Evolutionary conservation across 495 filamentous ascomycete genomes (phyloP), one percentile per base, ranked within the genome.

Genomic region (Aspergillus cavernicola): DNA sequence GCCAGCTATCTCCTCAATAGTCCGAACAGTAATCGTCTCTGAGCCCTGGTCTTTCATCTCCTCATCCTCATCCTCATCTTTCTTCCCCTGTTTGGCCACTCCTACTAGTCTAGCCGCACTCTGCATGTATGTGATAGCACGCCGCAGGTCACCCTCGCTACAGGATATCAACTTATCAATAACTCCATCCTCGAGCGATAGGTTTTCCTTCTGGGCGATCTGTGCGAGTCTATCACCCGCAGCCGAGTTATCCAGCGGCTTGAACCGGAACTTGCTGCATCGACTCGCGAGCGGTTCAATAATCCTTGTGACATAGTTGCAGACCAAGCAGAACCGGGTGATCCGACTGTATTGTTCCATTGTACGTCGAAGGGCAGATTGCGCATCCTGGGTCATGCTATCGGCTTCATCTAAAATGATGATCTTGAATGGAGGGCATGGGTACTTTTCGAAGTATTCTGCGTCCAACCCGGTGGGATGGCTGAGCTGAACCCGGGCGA

Each of bases 331-430:
- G 70, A 99, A 99, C 19, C 93, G 78, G 6, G 93, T 99, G 64
- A 97, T 97, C 64, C 88, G 90, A 69, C 82, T 87, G 69, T 97
- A 97, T 46, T 89, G 93, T 76, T 98, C 93, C 93, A 98, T 98
- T 6, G 93, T 97, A 33, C 93, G 81, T 51, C 93, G 77, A 36
- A 98, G 78, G 4, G 93, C 93, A 41, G 84, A 86, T 77, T 98
- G 93, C 37, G 93, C 93, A 68, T 98, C 93, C 70, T 97, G 95
- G 31, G 95, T 98, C 93, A 98, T 97, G 65, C 85, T 89, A 67
- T 98, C 93, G 43, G 93, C 93, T 72, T 98, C 93, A 71, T 98
- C 93, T 29, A 98, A 83, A 52, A 98, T 88, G 66, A 97, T 90
- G 66, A 98, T 95, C 76, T 97, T 98, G 80, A 95, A 98, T 20